Evolutionary conservation across 257 asterid species (phyloP), one percentile per base, ranked within the genome.

Genomic region (Ligustrum vulgare): DNA sequence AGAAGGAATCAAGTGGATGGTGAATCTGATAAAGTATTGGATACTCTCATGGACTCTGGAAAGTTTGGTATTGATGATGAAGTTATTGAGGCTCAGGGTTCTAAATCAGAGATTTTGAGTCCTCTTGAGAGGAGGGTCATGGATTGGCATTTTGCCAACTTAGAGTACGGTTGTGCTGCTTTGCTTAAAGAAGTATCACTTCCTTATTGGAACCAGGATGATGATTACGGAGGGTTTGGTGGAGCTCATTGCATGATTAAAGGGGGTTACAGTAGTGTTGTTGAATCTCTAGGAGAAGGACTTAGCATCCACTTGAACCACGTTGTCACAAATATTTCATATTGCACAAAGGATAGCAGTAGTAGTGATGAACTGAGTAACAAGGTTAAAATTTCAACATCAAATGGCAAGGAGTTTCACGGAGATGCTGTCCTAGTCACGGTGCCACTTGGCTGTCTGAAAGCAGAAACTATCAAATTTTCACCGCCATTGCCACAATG

Each of bases 191-290:
- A 95, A 67, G 99, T 95, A 37, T 95, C 99, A 72, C 97, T 95
- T 74, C 98, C 98, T 20, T 74, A 93, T 80, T 95, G 99, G 99
- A 95, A 95, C 78, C 99, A 95, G 77, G 99, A 95, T 84, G 99
- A 95, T 79, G 83, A 79, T 62, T 95, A 87, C 76, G 99, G 99
- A 79, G 99, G 99, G 74, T 95, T 95, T 80, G 99, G 99, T 25
- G 99, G 99, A 79, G 97, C 99, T 74, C 99, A 95, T 87, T 95
- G 99, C 82, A 95, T 95, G 99, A 91, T 95, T 65, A 89, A 93
- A 89, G 99, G 99, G 77, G 99, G 99, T 66, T 95, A 93, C 74
- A 85, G 99, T 74, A 75, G 93, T 31, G 92, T 95, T 80, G 89
- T 91, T 77, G 98, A 95, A 78, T 91, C 99, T 12, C 89, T 95